Evolutionary conservation across 2,329 filamentous ascomycete genomes (phyloP).

Genomic region (Aspergillus sp.): DNA sequence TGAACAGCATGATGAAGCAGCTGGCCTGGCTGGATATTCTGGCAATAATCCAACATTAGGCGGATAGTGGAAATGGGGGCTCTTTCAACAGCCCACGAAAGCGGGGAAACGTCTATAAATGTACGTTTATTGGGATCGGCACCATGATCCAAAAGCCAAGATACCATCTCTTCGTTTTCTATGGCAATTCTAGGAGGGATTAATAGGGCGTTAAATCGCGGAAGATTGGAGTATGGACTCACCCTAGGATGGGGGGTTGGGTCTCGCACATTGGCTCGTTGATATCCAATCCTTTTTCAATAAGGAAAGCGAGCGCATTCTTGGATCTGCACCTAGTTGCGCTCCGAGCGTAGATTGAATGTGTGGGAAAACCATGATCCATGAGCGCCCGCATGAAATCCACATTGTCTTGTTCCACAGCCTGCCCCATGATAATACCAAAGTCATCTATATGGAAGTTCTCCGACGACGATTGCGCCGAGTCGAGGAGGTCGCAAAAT

Average conservation of each 20-base stretch:
- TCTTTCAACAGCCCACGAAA: slow-evolving; percentile 26
- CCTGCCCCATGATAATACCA: slow-evolving; percentile 22
- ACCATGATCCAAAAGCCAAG: slow-evolving; percentile 30
- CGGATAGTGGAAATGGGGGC: slow-evolving; percentile 23
- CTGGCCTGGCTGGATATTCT: slow-evolving; percentile 24
- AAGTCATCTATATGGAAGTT: slow-evolving; percentile 23
- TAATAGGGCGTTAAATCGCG: neutral
- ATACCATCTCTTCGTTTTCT: slow-evolving; percentile 25
- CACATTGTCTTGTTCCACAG: slow-evolving; percentile 19
- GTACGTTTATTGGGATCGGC: slow-evolving; percentile 31
- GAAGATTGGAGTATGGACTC: neutral
- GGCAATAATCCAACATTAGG: slow-evolving; percentile 22
- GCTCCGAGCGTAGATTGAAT: slow-evolving; percentile 19
- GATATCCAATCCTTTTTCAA: slow-evolving; percentile 26
- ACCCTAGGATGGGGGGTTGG: slow-evolving; percentile 25
- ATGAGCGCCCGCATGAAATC: slow-evolving; percentile 23
- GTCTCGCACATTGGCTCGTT: slow-evolving; percentile 24
- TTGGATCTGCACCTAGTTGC: slow-evolving; percentile 17
- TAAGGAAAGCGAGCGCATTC: slow-evolving; percentile 14
- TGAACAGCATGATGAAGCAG: slow-evolving; percentile 26
- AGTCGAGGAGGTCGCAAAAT: slow-evolving; percentile 13
- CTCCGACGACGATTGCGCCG: slow-evolving; percentile 1
- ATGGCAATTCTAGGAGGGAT: slow-evolving; percentile 18
- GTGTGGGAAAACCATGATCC: slow-evolving; percentile 20
- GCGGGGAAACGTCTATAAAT: slow-evolving; percentile 26